These are phyloP conservation scores for Helicocarpus griseus DNA, from an alignment of 2,329 filamentous ascomycete species.

Conservation along the genomic window DNA sequence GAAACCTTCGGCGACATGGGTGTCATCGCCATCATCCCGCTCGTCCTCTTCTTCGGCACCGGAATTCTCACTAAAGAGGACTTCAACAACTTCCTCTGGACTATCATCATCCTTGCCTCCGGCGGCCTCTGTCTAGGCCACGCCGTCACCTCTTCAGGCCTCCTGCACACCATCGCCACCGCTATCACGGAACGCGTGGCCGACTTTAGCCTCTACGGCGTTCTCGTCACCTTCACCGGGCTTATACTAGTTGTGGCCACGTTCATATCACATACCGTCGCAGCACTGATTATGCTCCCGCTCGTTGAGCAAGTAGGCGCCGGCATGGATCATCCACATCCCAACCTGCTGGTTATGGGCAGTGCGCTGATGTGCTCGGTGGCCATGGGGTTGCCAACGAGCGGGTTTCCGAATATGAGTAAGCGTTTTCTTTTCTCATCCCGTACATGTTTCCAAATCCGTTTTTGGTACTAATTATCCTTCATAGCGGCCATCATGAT, in stretches of 20 bases:
- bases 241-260: constrained; percentile 89
- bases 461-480: constrained; percentile 1
- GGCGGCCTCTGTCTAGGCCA: constrained; percentile 88
- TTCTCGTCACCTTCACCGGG: constrained; percentile 73
- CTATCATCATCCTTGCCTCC: constrained; percentile 95
- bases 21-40: constrained; percentile 90
- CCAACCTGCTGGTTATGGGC: constrained; percentile 91
- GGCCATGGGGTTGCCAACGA: constrained; percentile 94
- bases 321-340: constrained; percentile 79
- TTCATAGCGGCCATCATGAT: constrained; percentile 90
- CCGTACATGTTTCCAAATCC: neutral
- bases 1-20: constrained; percentile 93
- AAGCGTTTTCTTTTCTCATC: constrained; percentile 38
- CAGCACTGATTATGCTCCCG: constrained; percentile 86
- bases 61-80: constrained; percentile 97
- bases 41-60: constrained; percentile 92
- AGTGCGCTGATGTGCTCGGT: constrained; percentile 92
- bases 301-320: constrained; percentile 79
- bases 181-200: constrained; percentile 65
- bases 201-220: constrained; percentile 71
- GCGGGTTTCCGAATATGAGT: constrained; percentile 99
- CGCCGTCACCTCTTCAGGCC: constrained; percentile 83
- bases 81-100: constrained; percentile 99
- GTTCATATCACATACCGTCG: constrained; percentile 96
- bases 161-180: constrained; percentile 77